Conservation (phyloP, 2,329 filamentous ascomycete genomes). For the Venturia nashicola region DNA sequence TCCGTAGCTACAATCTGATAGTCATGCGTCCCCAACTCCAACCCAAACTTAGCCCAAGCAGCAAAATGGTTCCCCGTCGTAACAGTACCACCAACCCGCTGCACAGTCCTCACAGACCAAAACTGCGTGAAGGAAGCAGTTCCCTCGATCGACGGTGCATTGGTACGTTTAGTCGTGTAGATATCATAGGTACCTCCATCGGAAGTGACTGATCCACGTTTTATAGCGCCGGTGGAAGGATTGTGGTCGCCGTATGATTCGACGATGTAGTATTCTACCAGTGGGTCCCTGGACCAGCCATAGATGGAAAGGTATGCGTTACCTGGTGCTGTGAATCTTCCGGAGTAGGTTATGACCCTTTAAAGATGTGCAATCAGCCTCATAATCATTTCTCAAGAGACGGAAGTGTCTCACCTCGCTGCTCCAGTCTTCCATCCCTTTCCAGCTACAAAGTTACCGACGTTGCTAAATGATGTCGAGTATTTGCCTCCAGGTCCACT, state of each 20-base stretch:
- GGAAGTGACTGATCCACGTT: conserved; percentile 24
- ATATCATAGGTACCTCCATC: conserved; percentile 44
- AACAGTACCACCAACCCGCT: conserved; percentile 39
- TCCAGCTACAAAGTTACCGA: conserved; percentile 43
- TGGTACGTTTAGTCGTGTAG: conserved; percentile 35
- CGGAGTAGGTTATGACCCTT: conserved; percentile 39
- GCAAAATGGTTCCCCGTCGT: conserved; percentile 39
- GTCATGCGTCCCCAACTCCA: conserved; percentile 36
- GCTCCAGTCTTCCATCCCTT: conserved; percentile 47
- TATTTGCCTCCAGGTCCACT: conserved; percentile 19
- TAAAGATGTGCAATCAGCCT: not conserved
- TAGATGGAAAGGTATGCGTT: conserved; percentile 46
- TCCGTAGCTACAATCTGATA: conserved; percentile 46
- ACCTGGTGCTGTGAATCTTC: conserved; percentile 33
- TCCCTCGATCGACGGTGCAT: conserved; percentile 42
- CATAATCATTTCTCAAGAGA: not conserved
- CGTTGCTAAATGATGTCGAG: conserved; percentile 32
- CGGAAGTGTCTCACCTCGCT: conserved; percentile 27
- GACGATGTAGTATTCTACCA: conserved; percentile 49
- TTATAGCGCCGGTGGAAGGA: conserved; percentile 21
- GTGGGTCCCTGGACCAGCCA: conserved; percentile 41
- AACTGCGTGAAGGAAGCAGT: conserved; percentile 43
- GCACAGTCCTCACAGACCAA: conserved; percentile 38
- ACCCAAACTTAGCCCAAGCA: conserved; percentile 38
- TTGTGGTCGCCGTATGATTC: conserved; percentile 40